These are phyloP conservation scores for Colletotrichum truncatum DNA, from an alignment of 2,329 filamentous ascomycete species.

Conservation along the genomic window DNA sequence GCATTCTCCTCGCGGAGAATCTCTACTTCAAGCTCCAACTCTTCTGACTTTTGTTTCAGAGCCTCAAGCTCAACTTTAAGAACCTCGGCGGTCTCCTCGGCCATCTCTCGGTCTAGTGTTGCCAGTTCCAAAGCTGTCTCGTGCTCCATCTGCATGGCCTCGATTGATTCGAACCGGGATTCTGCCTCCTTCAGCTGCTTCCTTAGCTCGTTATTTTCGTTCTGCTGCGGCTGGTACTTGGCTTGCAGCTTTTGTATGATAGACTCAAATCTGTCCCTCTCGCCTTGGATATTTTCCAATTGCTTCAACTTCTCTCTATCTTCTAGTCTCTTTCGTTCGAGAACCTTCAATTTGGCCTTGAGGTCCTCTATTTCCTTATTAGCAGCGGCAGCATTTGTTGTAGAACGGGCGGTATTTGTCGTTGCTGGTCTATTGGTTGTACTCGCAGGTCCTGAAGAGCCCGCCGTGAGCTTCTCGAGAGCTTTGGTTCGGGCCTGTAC, in stretches of 20 bases:
- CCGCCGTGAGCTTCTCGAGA: conserved; percentile 59
- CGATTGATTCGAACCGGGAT: conserved; percentile 72
- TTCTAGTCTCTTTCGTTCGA: conserved; percentile 88
- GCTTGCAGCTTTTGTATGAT: conserved; percentile 92
- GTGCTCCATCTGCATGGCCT: conserved; percentile 82
- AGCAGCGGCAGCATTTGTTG: conserved; percentile 58
- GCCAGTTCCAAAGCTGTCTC: conserved; percentile 88
- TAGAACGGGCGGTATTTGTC: conserved; percentile 37
- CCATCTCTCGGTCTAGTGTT: conserved; percentile 92
- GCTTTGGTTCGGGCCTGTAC: conserved; percentile 59
- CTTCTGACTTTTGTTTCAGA: conserved; percentile 79
- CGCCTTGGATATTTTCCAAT: conserved; percentile 78
- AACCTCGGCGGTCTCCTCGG: conserved; percentile 89
- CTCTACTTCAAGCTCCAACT: conserved; percentile 88
- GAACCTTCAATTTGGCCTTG: conserved; percentile 84
- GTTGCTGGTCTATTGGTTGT: conserved; percentile 37
- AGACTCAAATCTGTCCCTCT: conserved; percentile 80
- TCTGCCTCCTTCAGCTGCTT: conserved; percentile 83
- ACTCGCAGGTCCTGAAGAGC: conserved; percentile 42
- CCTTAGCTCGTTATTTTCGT: conserved; percentile 80
- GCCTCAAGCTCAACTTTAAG: conserved; percentile 83
- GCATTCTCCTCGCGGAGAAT: conserved; percentile 87
- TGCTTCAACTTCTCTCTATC: conserved; percentile 86
- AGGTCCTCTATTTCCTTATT: conserved; percentile 83
- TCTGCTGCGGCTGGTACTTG: conserved; percentile 86